Evolutionary conservation across 2,329 filamentous ascomycete species (phyloP).

Genomic region (Aspergillus hiratsukae): DNA sequence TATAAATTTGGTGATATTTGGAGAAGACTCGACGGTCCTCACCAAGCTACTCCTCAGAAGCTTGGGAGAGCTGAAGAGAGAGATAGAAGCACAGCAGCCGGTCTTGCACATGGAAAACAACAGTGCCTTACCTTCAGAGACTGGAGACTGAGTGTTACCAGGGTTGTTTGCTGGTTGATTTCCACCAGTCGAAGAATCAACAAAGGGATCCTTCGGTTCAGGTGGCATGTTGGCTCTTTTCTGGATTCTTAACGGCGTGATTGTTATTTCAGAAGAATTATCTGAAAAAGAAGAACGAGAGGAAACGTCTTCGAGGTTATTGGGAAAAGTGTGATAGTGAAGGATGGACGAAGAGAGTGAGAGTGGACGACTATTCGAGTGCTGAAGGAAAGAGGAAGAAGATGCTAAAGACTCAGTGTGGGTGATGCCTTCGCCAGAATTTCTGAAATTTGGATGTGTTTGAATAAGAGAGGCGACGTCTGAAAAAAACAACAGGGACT

Average conservation of each 20-base stretch:
- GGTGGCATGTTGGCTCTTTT: background rate
- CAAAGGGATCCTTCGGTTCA: slow-evolving; percentile 2
- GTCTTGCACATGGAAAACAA: background rate
- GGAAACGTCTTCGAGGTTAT: background rate
- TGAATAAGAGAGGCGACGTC: slow-evolving; percentile 6
- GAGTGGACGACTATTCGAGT: background rate
- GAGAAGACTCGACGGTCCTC: background rate
- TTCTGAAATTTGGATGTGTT: slow-evolving; percentile 4
- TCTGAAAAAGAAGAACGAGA: slow-evolving; percentile 2
- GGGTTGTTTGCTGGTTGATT: background rate
- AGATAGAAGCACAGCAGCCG: background rate
- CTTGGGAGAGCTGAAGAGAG: background rate
- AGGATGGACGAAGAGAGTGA: background rate
- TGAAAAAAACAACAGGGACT: slow-evolving; percentile 4
- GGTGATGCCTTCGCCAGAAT: background rate
- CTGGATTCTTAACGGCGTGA: background rate
- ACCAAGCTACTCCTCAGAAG: background rate
- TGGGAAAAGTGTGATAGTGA: background rate
- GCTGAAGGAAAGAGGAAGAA: background rate
- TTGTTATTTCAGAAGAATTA: background rate
- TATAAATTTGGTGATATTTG: background rate
- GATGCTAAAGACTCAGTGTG: background rate
- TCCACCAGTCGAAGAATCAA: background rate
- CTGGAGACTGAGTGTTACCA: background rate
- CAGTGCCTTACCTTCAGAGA: background rate